Percentiles rank a stretch among this genome's conserved stretches.
These are phyloP conservation scores for Hyaloscypha hepaticicola DNA, from an alignment of 495 filamentous ascomycete species.

Conservation along the genomic window DNA sequence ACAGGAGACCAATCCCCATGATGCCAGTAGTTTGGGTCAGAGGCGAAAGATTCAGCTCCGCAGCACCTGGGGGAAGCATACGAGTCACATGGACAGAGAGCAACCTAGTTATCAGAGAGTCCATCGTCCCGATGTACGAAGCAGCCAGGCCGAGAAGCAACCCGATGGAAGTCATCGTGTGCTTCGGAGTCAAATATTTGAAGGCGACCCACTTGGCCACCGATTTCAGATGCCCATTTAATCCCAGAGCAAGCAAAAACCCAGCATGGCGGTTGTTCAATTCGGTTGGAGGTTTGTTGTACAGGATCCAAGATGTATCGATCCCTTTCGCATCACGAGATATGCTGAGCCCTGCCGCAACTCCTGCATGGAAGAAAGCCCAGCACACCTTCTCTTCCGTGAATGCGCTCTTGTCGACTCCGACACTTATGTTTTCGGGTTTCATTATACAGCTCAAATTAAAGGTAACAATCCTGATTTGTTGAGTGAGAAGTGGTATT, in stretches of 20 bases:
- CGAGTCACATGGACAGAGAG: constrained; percentile 96
- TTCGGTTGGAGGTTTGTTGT: constrained; percentile 88
- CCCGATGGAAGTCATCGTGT: constrained; percentile 98
- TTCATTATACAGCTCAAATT: constrained; percentile 86
- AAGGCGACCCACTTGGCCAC: constrained; percentile 98
- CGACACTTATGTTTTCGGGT: constrained; percentile 84
- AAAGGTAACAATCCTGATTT: constrained; percentile 82
- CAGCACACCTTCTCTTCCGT: constrained; percentile 95
- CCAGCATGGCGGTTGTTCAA: constrained; percentile 92
- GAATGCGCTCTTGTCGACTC: constrained; percentile 76
- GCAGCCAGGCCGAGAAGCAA: constrained; percentile 88
- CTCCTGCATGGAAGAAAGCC: constrained; percentile 98
- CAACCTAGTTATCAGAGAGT: constrained; percentile 87
- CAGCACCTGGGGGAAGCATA: constrained; percentile 87
- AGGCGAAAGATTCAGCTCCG: constrained; percentile 89
- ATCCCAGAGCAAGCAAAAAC: constrained; percentile 85
- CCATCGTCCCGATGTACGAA: constrained; percentile 95
- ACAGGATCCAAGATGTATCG: constrained; percentile 97
- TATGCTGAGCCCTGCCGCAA: constrained; percentile 85
- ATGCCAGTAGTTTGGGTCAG: constrained; percentile 95
- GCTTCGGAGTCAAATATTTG: constrained; percentile 97
- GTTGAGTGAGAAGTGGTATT: constrained; percentile 85
- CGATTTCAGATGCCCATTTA: constrained; percentile 90
- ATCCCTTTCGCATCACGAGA: constrained; percentile 89
- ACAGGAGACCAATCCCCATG: constrained; percentile 95